These are phyloP conservation scores for Termitomyces sp. DNA, from an alignment of 768 basidiomycete genomes.

Conservation along the genomic window DNA sequence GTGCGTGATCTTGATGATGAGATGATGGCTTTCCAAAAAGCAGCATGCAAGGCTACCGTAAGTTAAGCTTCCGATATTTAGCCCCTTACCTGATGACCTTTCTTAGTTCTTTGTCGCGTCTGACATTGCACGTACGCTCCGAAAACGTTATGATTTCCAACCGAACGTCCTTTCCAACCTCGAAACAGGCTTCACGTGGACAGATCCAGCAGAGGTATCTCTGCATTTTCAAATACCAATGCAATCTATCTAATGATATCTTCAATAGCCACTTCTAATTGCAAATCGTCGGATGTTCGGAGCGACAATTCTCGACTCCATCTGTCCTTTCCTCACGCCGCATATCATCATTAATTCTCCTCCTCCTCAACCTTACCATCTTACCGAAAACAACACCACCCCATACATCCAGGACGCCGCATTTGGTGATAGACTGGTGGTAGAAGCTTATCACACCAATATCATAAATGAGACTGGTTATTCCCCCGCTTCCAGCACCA, in stretches of 20 bases:
- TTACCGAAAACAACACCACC: constrained; percentile 27
- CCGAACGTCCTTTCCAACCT: constrained; percentile 21
- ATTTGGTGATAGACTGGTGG: constrained; percentile 26
- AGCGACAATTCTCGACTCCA: constrained; percentile 37
- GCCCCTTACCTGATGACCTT: constrained; percentile 2
- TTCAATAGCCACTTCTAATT: constrained; percentile 23
- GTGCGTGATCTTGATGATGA: constrained; percentile 28
- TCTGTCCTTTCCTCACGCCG: constrained; percentile 32
- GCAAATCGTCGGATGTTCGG: constrained; percentile 16
- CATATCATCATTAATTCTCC: constrained; percentile 39
- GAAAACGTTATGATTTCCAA: constrained; percentile 30
- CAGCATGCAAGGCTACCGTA: constrained; percentile 32
- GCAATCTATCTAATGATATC: background rate
- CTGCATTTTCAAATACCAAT: background rate
- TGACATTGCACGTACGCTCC: constrained; percentile 26
- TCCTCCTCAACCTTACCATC: constrained; percentile 33
- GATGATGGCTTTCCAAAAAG: constrained; percentile 28
- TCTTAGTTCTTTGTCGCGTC: constrained; percentile 36
- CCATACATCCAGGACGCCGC: constrained; percentile 30
- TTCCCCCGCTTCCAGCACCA: background rate
- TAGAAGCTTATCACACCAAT: constrained; percentile 19
- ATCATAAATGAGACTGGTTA: constrained; percentile 17
- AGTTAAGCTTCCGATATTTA: constrained; percentile 13
- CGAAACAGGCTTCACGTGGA: constrained; percentile 41
- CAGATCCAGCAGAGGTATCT: constrained; percentile 46